phyloP scores from a whole-genome alignment of 2,329 filamentous ascomycete species.

The Lasiodiplodia sp. region DNA sequence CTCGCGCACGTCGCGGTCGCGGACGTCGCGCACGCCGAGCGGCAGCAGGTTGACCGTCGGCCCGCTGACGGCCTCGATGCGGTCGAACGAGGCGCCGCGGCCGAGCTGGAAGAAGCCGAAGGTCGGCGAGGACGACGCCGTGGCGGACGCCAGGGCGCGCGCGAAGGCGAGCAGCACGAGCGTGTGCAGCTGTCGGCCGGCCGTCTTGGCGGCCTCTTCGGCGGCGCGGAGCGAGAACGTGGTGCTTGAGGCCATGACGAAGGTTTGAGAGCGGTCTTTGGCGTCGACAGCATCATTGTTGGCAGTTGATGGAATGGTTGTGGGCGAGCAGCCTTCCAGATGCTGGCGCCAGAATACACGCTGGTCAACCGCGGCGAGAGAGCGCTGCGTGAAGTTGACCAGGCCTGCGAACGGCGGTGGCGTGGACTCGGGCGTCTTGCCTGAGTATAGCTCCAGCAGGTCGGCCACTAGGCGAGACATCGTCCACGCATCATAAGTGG shows the following conservation, averaged over 20 bases:
- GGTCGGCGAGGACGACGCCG: conserved; percentile 34
- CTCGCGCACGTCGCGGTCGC: neutral
- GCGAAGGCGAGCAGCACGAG: conserved; percentile 42
- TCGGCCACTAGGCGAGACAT: conserved; percentile 44
- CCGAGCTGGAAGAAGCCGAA: conserved; percentile 45
- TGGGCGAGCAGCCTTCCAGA: conserved; percentile 13
- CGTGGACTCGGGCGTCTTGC: neutral
- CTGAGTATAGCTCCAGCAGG: conserved; percentile 39
- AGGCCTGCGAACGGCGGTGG: conserved; percentile 33
- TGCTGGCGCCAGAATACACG: conserved; percentile 22
- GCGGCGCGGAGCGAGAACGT: conserved; percentile 37
- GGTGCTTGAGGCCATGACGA: conserved; percentile 37
- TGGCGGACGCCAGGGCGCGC: conserved; percentile 37
- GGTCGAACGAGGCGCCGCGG: conserved; percentile 39
- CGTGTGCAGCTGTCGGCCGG: conserved; percentile 38
- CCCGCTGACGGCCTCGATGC: conserved; percentile 38
- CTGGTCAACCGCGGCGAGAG: conserved; percentile 1
- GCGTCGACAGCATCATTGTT: neutral
- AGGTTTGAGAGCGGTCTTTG: conserved; percentile 29
- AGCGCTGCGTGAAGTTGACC: conserved; percentile 35
- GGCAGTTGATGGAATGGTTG: neutral
- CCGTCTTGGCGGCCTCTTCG: conserved; percentile 34
- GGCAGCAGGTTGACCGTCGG: conserved; percentile 46
- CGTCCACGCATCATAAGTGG: conserved; percentile 48
- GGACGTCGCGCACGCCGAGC: conserved; percentile 34